Evolutionary conservation across 148 eudicot species (phyloP).

Genomic region (Mesembryanthemum crystallinum): DNA sequence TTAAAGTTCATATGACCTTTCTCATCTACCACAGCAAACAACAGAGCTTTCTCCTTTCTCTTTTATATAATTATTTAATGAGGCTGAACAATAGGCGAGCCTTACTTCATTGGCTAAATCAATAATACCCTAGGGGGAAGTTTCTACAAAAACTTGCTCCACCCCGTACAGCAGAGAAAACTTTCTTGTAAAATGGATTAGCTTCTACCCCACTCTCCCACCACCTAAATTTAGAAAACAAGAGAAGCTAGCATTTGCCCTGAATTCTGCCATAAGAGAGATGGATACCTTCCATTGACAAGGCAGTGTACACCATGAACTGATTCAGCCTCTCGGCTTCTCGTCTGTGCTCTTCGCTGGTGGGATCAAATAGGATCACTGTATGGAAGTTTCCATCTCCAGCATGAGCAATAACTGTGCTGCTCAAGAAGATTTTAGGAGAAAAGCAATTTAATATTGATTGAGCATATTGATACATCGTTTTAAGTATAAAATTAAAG

Average conservation of each 20-base stretch:
- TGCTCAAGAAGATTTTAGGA: constrained; percentile 31
- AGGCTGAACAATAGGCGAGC: background rate
- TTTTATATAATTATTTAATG: no score
- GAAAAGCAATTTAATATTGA: no score
- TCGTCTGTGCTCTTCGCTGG: constrained; percentile 59
- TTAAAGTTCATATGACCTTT: no score
- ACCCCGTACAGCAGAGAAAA: background rate
- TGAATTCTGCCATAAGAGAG: background rate
- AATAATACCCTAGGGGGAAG: background rate
- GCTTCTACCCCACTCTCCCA: no score
- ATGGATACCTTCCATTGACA: constrained; percentile 84
- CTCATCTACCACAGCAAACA: no score
- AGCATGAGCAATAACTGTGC: constrained; percentile 95
- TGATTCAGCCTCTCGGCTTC: constrained; percentile 94
- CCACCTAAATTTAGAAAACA: background rate
- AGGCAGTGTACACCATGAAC: constrained; percentile 83
- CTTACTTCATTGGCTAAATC: background rate
- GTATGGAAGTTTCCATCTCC: constrained; percentile 99
- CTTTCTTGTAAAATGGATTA: no score
- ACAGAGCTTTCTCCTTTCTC: no score
- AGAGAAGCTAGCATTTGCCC: background rate
- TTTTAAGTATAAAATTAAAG: background rate
- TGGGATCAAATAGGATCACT: constrained; percentile 82
- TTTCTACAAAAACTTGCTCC: background rate
- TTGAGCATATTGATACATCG: background rate